Evolutionary conservation across 371 early-diverging fungal species (phyloP).

Genomic region (Syncephalis plumigaleata): DNA sequence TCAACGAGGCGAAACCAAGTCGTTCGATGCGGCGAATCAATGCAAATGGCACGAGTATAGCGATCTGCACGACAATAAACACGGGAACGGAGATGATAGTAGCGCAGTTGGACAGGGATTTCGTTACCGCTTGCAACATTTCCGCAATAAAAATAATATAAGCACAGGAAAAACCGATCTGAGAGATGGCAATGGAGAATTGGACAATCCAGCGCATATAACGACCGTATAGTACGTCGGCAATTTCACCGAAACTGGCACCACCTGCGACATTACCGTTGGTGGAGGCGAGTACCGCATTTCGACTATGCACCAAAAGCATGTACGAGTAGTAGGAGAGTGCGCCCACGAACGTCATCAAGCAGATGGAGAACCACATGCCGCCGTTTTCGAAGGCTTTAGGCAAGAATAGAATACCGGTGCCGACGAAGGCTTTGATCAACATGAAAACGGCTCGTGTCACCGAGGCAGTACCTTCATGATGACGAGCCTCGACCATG

Average conservation of each 20-base stretch:
- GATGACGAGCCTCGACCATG: too few relatives aligned
- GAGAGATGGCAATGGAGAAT: slow-evolving; percentile 69
- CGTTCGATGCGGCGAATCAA: slow-evolving; percentile 73
- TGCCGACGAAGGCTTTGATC: slow-evolving; percentile 66
- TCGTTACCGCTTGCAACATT: slow-evolving; percentile 48
- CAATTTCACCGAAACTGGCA: slow-evolving; percentile 88
- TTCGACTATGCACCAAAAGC: slow-evolving; percentile 17
- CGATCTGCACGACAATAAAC: slow-evolving; percentile 16
- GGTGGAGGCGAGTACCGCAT: too few relatives aligned
- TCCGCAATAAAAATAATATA: slow-evolving; percentile 75
- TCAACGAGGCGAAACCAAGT: slow-evolving; percentile 58
- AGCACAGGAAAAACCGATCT: slow-evolving; percentile 78
- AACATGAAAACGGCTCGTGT: slow-evolving; percentile 56
- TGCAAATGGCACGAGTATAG: slow-evolving; percentile 61
- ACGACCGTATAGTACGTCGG: slow-evolving; percentile 58
- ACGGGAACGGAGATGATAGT: slow-evolving; percentile 15
- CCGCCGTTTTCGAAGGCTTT: slow-evolving; percentile 70
- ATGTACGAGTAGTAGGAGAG: slow-evolving; percentile 50
- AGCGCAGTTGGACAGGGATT: slow-evolving; percentile 34
- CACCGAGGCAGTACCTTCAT: slow-evolving; percentile 18
- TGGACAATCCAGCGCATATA: slow-evolving; percentile 60
- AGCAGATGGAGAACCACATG: slow-evolving; percentile 38
- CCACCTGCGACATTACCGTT: slow-evolving; percentile 1
- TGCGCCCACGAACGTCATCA: slow-evolving; percentile 39
- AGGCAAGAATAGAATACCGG: slow-evolving; percentile 63